phyloP scores from a whole-genome alignment of 805 yeast species.

The Sugiyamaella smithiae region DNA sequence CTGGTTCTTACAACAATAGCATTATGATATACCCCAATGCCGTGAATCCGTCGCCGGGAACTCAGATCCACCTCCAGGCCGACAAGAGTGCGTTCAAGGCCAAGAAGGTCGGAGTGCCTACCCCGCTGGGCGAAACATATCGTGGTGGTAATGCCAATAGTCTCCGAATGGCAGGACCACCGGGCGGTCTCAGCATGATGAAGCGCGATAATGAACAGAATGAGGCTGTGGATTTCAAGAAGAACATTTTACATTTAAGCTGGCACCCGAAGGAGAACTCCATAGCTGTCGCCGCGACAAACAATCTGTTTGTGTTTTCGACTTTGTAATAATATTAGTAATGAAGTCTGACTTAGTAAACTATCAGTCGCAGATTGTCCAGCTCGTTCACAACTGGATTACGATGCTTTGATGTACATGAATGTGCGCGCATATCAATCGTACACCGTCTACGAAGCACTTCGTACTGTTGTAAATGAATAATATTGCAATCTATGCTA shows the following conservation, averaged over 20 bases:
- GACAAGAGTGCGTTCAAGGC: slow-evolving; percentile 94
- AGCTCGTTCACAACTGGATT: no score
- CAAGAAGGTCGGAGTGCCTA: slow-evolving; percentile 54
- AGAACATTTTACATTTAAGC: slow-evolving; percentile 88
- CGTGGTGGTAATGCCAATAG: slow-evolving; percentile 29
- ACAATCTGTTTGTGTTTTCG: slow-evolving; percentile 54
- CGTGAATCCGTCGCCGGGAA: slow-evolving; percentile 37
- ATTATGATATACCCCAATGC: slow-evolving; percentile 91
- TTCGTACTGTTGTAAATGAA: no score
- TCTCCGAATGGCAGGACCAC: slow-evolving; percentile 19
- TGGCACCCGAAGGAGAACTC: slow-evolving; percentile 98
- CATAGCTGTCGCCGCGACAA: slow-evolving; percentile 97
- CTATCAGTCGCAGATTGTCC: no score
- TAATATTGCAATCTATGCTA: no score
- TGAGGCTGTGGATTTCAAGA: slow-evolving; percentile 86
- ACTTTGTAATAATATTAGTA: slow-evolving; percentile 24
- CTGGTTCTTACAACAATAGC: slow-evolving; percentile 96
- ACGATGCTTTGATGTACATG: no score
- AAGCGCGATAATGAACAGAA: slow-evolving; percentile 60
- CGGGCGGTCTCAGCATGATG: slow-evolving; percentile 41
- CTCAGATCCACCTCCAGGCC: slow-evolving; percentile 88
- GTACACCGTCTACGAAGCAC: no score
- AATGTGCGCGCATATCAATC: no score
- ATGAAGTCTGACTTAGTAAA: no score
- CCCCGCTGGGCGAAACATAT: slow-evolving; percentile 37